Evolutionary conservation across 495 filamentous ascomycete species (phyloP), one percentile per base, ranked within the genome.

Genomic region (Daldinia childiae): DNA sequence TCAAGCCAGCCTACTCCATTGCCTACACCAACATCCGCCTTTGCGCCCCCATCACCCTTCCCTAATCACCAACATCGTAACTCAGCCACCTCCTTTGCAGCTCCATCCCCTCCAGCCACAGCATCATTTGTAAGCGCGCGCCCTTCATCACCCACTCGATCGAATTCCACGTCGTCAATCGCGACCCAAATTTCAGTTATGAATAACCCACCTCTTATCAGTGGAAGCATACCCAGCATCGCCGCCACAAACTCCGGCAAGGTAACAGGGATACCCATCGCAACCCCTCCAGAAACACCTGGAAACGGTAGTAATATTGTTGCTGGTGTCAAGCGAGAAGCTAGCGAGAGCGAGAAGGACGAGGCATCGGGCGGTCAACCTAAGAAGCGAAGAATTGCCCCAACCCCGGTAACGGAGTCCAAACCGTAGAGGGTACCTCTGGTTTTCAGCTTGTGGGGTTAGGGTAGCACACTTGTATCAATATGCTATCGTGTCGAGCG

Each of bases 161-260:
- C 93, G 1, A 96, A 91, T 68, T 97, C 95, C 8, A 86, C 90
- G 4, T 94, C 92, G 3, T 97, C 94, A n/a, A 85, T 94, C 15
- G 86, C 89, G 8, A 96, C 93, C 0, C 81, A 84, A 50, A 64
- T 81, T 12, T 85, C 84, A 1, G 73, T 81, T 19, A 85, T 92
- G 56, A 94, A 87, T 77, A 95, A 97, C 68, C 92, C 93, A 11
- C 90, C 92, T 0, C 87, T 92, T 3, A 93, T 90, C 15, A 82
- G 90, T 7, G 90, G 92, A 6, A 89, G 85, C 69, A 86, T 96
- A 21, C 92, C 93, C 0, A 83, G 89, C 62, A 90, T 95, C 30
- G 86, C 91, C 30, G 92, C 91, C 26, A 80, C 88, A 6, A 88
- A 90, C 66, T 90, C 89, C 2, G 83, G 88, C 17, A 86, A 88